phyloP scores from a whole-genome alignment of 139 green algal genomes.

The Coccomyxa sp. region DNA sequence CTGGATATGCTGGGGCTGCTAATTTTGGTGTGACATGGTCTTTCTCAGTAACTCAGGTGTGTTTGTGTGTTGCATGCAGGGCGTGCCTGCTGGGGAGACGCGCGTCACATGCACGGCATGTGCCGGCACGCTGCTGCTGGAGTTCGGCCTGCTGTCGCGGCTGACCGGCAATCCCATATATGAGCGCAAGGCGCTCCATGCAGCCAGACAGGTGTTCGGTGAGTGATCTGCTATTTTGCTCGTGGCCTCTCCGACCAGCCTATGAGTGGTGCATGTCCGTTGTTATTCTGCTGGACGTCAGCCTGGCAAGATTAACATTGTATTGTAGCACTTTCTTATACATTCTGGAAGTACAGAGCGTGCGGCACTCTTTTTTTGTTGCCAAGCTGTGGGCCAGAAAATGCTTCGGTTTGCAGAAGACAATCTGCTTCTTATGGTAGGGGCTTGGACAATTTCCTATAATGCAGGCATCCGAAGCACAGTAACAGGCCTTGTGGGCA shows the following conservation, averaged over 20 bases:
- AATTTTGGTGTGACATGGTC: no score
- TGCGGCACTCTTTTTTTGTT: background rate
- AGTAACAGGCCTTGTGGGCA: slow-evolving; percentile 59
- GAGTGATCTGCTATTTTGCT: background rate
- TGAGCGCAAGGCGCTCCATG: slow-evolving; percentile 23
- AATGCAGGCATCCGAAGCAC: slow-evolving; percentile 13
- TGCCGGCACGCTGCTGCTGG: slow-evolving; percentile 79
- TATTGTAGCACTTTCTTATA: background rate
- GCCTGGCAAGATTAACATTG: no score
- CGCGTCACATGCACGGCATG: slow-evolving; percentile 80
- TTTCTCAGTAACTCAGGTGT: no score
- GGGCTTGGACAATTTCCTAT: no score
- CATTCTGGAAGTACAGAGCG: background rate
- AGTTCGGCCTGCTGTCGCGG: slow-evolving; percentile 72
- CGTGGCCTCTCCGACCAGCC: background rate
- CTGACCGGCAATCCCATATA: slow-evolving; percentile 53
- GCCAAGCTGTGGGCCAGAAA: background rate
- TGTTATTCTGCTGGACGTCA: background rate
- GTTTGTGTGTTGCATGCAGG: slow-evolving; percentile 12
- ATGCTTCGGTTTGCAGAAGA: background rate
- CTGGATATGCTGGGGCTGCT: no score
- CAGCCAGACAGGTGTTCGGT: slow-evolving; percentile 30
- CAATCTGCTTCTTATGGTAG: no score
- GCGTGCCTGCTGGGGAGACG: slow-evolving; percentile 39
- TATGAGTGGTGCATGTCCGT: background rate